These are phyloP conservation scores for Candida sanyaensis DNA, from an alignment of 1,139 yeast species.

Conservation along the genomic window DNA sequence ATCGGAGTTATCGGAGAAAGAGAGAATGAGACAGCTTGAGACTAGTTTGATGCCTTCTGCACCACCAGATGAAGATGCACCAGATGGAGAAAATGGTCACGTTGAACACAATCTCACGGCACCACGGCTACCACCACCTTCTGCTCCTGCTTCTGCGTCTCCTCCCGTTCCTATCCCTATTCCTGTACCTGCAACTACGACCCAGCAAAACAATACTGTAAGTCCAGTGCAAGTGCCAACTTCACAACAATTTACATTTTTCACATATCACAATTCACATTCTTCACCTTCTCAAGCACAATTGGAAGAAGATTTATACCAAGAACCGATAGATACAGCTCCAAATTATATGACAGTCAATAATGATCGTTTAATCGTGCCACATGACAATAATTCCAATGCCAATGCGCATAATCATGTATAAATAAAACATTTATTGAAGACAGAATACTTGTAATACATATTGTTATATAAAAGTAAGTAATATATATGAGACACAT, in stretches of 20 bases:
- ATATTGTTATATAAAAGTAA: not conserved
- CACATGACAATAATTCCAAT: conserved; percentile 8
- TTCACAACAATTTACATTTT: conserved; percentile 8
- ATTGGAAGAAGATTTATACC: conserved; percentile 13
- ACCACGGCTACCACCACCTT: not conserved
- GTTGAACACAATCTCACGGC: conserved; percentile 5
- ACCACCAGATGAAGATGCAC: conserved; percentile 41
- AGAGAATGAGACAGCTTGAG: conserved; percentile 53
- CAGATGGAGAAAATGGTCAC: conserved; percentile 19
- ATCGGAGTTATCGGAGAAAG: conserved; percentile 49
- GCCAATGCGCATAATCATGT: conserved; percentile 4
- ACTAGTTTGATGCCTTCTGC: conserved; percentile 63
- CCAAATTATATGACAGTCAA: conserved; percentile 38
- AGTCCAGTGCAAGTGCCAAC: conserved; percentile 2
- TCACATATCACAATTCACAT: conserved; percentile 7
- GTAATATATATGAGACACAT: not conserved
- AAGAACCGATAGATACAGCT: conserved; percentile 30
- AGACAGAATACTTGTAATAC: not conserved
- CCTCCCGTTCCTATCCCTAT: no score
- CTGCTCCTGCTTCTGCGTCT: no score
- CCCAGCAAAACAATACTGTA: not conserved
- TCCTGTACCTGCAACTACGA: not conserved
- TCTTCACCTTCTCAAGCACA: conserved; percentile 5
- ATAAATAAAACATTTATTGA: not conserved
- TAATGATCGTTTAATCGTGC: conserved; percentile 25